Evolutionary conservation across 148 eudicot genomes (phyloP), one percentile per base, ranked within the genome.

Genomic region (Camellia sinensis): DNA sequence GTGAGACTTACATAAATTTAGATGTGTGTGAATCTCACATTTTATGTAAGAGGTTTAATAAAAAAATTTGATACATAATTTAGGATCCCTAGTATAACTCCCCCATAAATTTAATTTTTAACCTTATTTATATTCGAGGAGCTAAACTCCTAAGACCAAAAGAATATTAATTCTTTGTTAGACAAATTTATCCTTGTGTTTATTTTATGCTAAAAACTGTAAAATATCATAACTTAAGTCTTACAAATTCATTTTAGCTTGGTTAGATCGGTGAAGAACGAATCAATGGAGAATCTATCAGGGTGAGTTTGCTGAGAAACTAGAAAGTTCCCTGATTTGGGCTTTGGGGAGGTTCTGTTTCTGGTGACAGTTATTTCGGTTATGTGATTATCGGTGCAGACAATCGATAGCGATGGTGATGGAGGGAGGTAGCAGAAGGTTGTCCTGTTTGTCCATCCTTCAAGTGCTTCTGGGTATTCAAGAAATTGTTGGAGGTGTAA

Each of bases 361-460:
- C 99, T 97, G 66, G 83, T 82, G 80, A 95, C 87, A 66, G 91
- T 90, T 82, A 95, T 48, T 78, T 92, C 92, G 61, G 97, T 93
- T 44, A 95, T 66, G 82, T 86, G 97, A 72, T 88, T 89, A 57
- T 82, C 86, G 70, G 92, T 86, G 80, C 99, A 95, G 72, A 85
- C 82, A 3, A 95, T 73, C 18, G 21, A 63, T 1, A 93, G 88
- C 73, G 81, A 78, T 77, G 87, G 80, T 17, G 91, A 77, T 8
- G 83, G 83, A 54, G 89, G 84, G 41, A 90, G 85, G 82, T 40
- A 82, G 62, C 99, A 95, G 76, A 95, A 93, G 80, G 87, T 85
- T 8, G 97, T 93, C 93, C 91, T 89, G 18, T 86, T 84, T 73
- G 76, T 87, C 97, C 94, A 95, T 63, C 76, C 84, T 66, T 88